Conservation (phyloP, 2,329 filamentous ascomycete genomes). For the Calonectria pseudoturangicola region DNA sequence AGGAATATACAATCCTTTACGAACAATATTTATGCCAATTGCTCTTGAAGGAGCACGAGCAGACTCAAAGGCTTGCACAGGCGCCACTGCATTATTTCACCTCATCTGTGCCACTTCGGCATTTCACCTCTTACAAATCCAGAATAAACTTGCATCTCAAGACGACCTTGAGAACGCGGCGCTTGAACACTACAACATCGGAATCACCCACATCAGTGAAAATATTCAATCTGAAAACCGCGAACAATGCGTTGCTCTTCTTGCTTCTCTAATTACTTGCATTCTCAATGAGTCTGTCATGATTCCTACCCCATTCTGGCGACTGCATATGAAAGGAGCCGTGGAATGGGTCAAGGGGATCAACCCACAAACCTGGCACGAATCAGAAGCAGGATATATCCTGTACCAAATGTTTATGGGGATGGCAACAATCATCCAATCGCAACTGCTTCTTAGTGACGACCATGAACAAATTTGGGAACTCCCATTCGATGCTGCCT, state of each 20-base stretch:
- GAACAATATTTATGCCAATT: slow-evolving; percentile 3
- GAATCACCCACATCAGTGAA: not conserved
- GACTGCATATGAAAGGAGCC: slow-evolving; percentile 7
- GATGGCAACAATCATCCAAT: not conserved
- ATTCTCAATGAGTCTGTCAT: not conserved
- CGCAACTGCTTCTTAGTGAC: not conserved
- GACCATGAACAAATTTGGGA: not conserved
- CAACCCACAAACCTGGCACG: not conserved
- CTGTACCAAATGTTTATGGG: slow-evolving; percentile 3
- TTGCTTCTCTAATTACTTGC: not conserved
- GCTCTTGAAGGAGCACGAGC: not conserved
- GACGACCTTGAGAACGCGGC: not conserved
- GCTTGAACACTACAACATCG: not conserved
- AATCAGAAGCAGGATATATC: not conserved
- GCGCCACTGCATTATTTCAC: not conserved
- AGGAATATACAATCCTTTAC: not conserved
- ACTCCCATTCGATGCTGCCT: too few relatives aligned
- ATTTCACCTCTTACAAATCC: not conserved
- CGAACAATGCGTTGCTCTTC: not conserved
- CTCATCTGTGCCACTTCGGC: slow-evolving; percentile 2
- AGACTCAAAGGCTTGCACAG: not conserved
- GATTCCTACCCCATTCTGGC: slow-evolving; percentile 10
- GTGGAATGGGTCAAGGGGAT: slow-evolving; percentile 9
- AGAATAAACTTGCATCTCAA: not conserved
- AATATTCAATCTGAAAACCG: not conserved